phyloP scores from a whole-genome alignment of 140 eudicot genomes.

The Erigeron philadelphicus region DNA sequence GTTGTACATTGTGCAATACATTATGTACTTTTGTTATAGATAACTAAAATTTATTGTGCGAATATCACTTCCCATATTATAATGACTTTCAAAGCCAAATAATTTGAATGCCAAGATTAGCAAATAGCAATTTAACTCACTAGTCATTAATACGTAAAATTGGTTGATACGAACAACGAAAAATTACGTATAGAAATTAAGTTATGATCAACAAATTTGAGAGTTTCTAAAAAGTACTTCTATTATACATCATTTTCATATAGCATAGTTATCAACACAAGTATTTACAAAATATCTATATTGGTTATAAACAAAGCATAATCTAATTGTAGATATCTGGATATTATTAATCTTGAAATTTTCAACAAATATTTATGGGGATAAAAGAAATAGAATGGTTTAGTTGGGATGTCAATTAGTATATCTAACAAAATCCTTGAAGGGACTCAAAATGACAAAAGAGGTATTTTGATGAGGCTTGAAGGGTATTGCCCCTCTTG shows the following conservation, averaged over 20 bases:
- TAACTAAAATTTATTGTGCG: too few species aligned
- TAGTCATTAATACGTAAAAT: constrained; percentile 4
- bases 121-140: neutral
- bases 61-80: too few species aligned
- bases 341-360: too few species aligned
- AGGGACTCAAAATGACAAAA: constrained; percentile 16
- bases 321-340: too few species aligned
- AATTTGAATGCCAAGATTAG: neutral
- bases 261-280: too few species aligned
- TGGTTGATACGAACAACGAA: neutral
- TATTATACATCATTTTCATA: neutral
- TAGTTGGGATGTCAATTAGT: constrained; percentile 33
- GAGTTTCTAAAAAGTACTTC: neutral
- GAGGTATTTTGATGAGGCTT: constrained; percentile 29
- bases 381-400: constrained; percentile 22
- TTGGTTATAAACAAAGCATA: too few species aligned
- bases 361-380: constrained; percentile 7
- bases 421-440: constrained; percentile 30
- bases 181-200: neutral
- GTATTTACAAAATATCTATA: too few species aligned
- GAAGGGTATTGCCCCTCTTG: constrained; percentile 22
- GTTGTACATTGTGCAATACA: too few species aligned
- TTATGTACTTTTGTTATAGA: too few species aligned
- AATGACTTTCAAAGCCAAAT: neutral
- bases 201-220: neutral